Conservation (phyloP, 495 filamentous ascomycete species). For the Penicillium tannophilum region DNA sequence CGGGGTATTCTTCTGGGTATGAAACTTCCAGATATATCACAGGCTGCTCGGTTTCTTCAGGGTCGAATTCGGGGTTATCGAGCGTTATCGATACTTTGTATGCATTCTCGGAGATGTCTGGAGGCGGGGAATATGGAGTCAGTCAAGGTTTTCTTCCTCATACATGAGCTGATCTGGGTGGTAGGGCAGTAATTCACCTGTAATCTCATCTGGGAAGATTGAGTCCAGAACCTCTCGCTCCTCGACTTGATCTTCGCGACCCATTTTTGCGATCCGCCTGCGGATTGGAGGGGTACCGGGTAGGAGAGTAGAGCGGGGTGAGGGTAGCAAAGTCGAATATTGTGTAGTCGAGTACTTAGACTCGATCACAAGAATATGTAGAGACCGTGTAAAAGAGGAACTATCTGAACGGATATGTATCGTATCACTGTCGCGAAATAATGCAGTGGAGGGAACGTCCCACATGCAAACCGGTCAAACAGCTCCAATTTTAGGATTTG, state of each 20-base stretch:
- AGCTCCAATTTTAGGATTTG: slow-evolving; percentile 39
- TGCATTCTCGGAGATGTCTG: slow-evolving; percentile 84
- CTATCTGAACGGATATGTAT: slow-evolving; percentile 11
- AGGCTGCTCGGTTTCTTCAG: slow-evolving; percentile 47
- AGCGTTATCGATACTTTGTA: slow-evolving; percentile 82
- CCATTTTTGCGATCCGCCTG: slow-evolving; percentile 62
- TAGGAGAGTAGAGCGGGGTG: slow-evolving; percentile 9
- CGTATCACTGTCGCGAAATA: slow-evolving; percentile 15
- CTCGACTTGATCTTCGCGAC: slow-evolving; percentile 89
- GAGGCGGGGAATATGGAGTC: slow-evolving; percentile 5
- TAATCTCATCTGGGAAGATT: slow-evolving; percentile 98
- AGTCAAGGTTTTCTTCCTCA: background rate
- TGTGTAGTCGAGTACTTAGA: background rate
- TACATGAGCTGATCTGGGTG: background rate
- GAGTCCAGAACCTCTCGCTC: slow-evolving; percentile 97
- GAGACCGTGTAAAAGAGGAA: background rate
- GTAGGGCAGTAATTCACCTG: slow-evolving; percentile 54
- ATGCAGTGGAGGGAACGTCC: slow-evolving; percentile 29
- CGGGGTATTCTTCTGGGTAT: slow-evolving; percentile 86
- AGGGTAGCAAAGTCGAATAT: background rate
- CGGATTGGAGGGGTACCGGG: slow-evolving; percentile 39
- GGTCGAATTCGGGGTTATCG: slow-evolving; percentile 66
- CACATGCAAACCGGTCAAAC: slow-evolving; percentile 54
- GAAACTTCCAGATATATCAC: slow-evolving; percentile 77
- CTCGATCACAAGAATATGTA: slow-evolving; percentile 3